Percentiles rank a stretch among this genome's conserved stretches.
These are phyloP conservation scores for Forsythia viridissima DNA, from an alignment of 257 asterid species.

Conservation along the genomic window DNA sequence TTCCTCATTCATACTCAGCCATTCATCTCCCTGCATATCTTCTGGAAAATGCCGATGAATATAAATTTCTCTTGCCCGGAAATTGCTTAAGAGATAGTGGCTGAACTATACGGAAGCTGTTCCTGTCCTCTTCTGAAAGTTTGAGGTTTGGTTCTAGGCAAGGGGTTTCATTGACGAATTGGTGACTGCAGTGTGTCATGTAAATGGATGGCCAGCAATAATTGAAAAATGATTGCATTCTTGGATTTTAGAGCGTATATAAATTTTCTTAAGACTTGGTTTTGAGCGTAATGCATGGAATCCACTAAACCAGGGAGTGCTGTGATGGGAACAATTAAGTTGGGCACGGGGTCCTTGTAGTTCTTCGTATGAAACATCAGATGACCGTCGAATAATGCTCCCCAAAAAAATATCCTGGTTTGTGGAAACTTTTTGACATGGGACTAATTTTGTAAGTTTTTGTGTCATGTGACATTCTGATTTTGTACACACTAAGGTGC, in stretches of 20 bases:
- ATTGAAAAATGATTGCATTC: background rate
- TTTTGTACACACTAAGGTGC: background rate
- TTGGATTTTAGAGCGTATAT: conserved; percentile 21
- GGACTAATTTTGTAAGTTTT: conserved; percentile 31
- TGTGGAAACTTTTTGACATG: conserved; percentile 38
- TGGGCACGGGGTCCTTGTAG: conserved; percentile 16
- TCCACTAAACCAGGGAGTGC: background rate
- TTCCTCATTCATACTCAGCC: conserved; percentile 48
- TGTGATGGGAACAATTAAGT: conserved; percentile 11
- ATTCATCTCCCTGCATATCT: conserved; percentile 85
- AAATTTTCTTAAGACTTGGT: conserved; percentile 26
- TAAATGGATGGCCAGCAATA: background rate
- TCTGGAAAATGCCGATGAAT: conserved; percentile 64
- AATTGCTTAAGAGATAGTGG: conserved; percentile 77
- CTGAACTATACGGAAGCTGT: conserved; percentile 27
- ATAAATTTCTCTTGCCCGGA: conserved; percentile 73
- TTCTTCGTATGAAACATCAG: conserved; percentile 20
- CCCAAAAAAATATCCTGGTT: background rate
- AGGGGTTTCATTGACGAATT: background rate
- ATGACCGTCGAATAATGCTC: background rate
- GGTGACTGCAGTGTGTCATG: background rate
- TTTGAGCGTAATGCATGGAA: conserved; percentile 11
- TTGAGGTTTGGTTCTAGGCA: conserved; percentile 24
- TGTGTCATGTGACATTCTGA: background rate
- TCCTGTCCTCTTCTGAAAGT: conserved; percentile 34